These are phyloP conservation scores for Podaxis sp. DNA, from an alignment of 768 basidiomycete genomes.

Conservation along the genomic window DNA sequence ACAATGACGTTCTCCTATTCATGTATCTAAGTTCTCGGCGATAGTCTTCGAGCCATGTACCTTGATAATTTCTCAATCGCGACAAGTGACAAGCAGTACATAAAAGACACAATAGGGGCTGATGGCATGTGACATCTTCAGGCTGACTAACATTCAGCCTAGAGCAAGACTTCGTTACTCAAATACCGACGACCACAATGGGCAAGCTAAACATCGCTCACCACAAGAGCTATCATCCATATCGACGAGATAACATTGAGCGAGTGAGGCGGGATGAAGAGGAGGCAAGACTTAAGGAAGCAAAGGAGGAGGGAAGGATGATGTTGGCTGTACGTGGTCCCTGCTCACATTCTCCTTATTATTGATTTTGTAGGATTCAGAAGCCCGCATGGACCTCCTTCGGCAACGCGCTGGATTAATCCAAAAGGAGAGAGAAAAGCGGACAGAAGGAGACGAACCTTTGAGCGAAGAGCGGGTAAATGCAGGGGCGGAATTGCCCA, in stretches of 20 bases:
- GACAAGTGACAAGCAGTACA: too few species aligned
- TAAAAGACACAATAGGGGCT: too few species aligned
- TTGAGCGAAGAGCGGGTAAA: conserved; percentile 20
- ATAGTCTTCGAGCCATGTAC: too few species aligned
- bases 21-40: conserved; percentile 2
- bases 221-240: conserved; percentile 89
- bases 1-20: conserved; percentile 11
- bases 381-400: conserved; percentile 67
- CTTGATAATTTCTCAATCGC: too few species aligned
- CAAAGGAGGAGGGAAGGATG: conserved; percentile 66
- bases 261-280: conserved; percentile 79
- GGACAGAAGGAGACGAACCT: conserved; percentile 32
- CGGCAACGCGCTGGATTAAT: conserved; percentile 54
- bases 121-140: too few species aligned
- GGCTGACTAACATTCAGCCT: too few species aligned
- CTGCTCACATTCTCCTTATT: conserved; percentile 10
- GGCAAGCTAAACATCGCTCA: conserved; percentile 87
- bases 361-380: conserved; percentile 55
- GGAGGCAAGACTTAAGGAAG: conserved; percentile 62
- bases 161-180: background rate
- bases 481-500: conserved; percentile 32
- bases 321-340: conserved; percentile 55
- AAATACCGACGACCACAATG: conserved; percentile 35
- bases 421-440: conserved; percentile 29
- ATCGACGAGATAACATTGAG: conserved; percentile 80